phyloP scores from a whole-genome alignment of 768 basidiomycete genomes.

The Lepiota venenata region DNA sequence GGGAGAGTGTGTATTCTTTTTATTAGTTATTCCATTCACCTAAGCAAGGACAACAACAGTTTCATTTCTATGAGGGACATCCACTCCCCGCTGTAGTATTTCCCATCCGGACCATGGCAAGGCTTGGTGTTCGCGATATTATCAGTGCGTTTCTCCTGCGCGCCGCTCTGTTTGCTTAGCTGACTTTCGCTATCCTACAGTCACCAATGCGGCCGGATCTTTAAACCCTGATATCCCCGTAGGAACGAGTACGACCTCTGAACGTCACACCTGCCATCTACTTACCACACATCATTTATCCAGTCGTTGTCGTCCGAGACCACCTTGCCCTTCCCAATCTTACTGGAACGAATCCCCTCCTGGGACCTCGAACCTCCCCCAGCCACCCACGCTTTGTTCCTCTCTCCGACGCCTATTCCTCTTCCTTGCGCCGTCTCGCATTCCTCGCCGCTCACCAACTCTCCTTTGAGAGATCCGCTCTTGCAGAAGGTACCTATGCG shows the following conservation, averaged over 20 bases:
- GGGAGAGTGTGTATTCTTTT: constrained; percentile 56
- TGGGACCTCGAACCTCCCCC: constrained; percentile 63
- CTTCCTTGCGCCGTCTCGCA: constrained; percentile 60
- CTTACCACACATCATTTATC: constrained; percentile 13
- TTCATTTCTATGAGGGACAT: constrained; percentile 87
- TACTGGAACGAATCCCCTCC: constrained; percentile 73
- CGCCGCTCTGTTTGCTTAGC: not conserved
- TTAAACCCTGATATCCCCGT: constrained; percentile 70
- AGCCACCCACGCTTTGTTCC: constrained; percentile 76
- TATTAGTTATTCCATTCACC: not conserved
- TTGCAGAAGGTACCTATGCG: constrained; percentile 83
- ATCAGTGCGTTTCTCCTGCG: constrained; percentile 54
- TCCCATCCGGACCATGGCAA: constrained; percentile 77
- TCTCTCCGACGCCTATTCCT: constrained; percentile 80
- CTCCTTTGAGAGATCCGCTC: constrained; percentile 44
- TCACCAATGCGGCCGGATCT: constrained; percentile 87
- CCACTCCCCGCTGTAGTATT: constrained; percentile 64
- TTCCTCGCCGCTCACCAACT: constrained; percentile 73
- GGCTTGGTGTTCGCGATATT: constrained; percentile 68
- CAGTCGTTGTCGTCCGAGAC: constrained; percentile 83
- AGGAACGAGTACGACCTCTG: constrained; percentile 69
- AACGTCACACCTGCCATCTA: not conserved
- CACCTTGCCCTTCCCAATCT: constrained; percentile 80
- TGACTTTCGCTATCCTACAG: constrained; percentile 30
- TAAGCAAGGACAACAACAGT: constrained; percentile 37